phyloP scores from a whole-genome alignment of 75 land plant species.

The Cunninghamia lanceolata region DNA sequence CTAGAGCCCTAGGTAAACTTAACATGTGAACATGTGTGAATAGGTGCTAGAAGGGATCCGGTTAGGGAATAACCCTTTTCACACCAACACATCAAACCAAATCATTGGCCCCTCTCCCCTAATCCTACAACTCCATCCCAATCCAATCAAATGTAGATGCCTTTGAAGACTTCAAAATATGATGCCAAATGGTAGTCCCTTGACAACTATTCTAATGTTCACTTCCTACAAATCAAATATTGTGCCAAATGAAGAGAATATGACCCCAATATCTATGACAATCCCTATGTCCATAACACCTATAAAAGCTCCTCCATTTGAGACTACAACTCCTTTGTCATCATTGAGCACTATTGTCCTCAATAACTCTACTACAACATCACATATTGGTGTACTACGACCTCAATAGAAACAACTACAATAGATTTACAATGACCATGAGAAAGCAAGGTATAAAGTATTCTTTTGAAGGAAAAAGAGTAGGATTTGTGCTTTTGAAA shows the following conservation, averaged over 20 bases:
- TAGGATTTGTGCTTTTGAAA: slow-evolving; percentile 36
- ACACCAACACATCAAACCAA: not conserved
- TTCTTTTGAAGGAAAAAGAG: slow-evolving; percentile 68
- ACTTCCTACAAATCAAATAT: slow-evolving; percentile 28
- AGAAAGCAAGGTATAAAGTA: slow-evolving; percentile 32
- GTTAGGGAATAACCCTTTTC: too few relatives aligned
- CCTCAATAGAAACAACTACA: slow-evolving; percentile 3
- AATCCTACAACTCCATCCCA: slow-evolving; percentile 31
- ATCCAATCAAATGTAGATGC: too few relatives aligned
- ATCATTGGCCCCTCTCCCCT: slow-evolving; percentile 56
- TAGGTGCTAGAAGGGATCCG: too few relatives aligned
- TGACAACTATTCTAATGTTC: slow-evolving; percentile 11
- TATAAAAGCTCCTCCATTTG: not conserved
- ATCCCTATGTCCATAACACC: not conserved
- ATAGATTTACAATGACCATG: slow-evolving; percentile 14
- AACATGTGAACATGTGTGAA: too few relatives aligned
- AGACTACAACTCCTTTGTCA: not conserved
- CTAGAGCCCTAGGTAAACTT: too few relatives aligned
- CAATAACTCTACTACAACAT: too few relatives aligned
- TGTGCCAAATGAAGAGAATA: slow-evolving; percentile 34
- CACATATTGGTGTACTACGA: slow-evolving; percentile 12
- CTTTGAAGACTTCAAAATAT: slow-evolving; percentile 15
- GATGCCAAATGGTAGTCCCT: not conserved
- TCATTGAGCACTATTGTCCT: slow-evolving; percentile 23
- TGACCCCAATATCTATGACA: slow-evolving; percentile 24